Percentiles rank a stretch among this genome's conserved stretches.
phyloP scores from a whole-genome alignment of 768 basidiomycete genomes.

The Stropharia rugosoannulata region DNA sequence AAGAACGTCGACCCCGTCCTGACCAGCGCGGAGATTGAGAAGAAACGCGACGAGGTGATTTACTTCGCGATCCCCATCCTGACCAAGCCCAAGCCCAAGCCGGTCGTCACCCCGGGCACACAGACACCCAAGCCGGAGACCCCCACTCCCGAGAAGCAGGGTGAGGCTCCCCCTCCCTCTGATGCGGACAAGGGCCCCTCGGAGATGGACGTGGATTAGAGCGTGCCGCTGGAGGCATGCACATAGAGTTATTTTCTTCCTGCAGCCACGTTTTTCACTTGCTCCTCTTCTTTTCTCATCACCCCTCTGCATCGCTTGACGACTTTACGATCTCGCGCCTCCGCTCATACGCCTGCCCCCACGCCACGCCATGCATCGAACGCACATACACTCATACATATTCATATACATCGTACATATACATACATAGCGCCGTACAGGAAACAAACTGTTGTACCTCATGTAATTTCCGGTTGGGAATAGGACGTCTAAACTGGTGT shows the following conservation, averaged over 20 bases:
- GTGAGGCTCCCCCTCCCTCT: conserved; percentile 27
- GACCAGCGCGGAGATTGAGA: conserved; percentile 77
- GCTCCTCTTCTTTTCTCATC: not conserved
- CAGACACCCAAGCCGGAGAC: conserved; percentile 72
- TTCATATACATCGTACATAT: too few species aligned
- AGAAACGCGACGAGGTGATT: conserved; percentile 91
- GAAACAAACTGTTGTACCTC: not conserved
- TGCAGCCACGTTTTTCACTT: not conserved
- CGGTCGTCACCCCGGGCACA: conserved; percentile 62
- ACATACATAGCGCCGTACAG: not conserved
- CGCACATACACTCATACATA: not conserved
- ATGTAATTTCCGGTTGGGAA: conserved; percentile 1
- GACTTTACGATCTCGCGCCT: not conserved
- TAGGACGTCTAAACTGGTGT: not conserved
- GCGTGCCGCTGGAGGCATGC: too few species aligned
- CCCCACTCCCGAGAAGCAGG: conserved; percentile 16
- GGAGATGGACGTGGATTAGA: conserved; percentile 86
- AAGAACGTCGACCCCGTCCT: conserved; percentile 90
- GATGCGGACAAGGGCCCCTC: conserved; percentile 44
- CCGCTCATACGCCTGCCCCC: not conserved
- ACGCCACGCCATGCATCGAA: too few species aligned
- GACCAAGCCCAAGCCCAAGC: conserved; percentile 90
- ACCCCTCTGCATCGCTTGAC: not conserved
- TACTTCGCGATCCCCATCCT: conserved; percentile 91
- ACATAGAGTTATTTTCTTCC: not conserved